A percentile compares a stretch with the other conserved stretches of the same genome.
These are phyloP conservation scores for Glomus cerebriforme DNA, from an alignment of 192 early-diverging fungal species.

Conservation along the genomic window DNA sequence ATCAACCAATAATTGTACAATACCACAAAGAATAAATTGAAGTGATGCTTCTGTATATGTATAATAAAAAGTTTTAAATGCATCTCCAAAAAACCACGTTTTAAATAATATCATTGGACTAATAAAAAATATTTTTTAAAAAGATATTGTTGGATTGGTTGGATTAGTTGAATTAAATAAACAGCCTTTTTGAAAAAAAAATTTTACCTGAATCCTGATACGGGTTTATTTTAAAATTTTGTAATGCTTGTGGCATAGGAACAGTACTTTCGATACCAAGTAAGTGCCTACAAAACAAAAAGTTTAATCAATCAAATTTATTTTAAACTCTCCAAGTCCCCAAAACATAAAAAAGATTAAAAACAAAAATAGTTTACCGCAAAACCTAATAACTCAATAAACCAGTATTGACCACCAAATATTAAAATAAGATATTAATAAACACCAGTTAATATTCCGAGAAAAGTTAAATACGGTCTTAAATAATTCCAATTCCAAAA, in stretches of 20 bases:
- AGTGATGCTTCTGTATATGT: conserved; percentile 48
- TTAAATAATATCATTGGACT: conserved; percentile 39
- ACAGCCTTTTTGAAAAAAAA: background rate
- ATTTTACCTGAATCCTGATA: conserved; percentile 49
- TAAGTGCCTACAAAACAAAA: conserved; percentile 40
- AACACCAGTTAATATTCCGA: conserved; percentile 28
- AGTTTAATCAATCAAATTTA: background rate
- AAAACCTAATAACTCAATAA: conserved; percentile 44
- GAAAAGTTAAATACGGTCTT: conserved; percentile 42
- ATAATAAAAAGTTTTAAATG: conserved; percentile 62
- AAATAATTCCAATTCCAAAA: conserved; percentile 51
- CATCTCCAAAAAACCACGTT: conserved; percentile 59
- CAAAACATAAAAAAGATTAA: background rate
- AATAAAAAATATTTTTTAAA: background rate
- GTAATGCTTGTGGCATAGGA: conserved; percentile 57
- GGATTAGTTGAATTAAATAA: background rate
- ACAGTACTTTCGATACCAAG: conserved; percentile 62
- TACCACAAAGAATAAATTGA: conserved; percentile 58
- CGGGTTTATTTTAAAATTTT: conserved; percentile 51
- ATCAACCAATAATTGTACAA: conserved; percentile 58
- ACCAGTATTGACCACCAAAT: conserved; percentile 29
- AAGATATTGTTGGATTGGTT: background rate
- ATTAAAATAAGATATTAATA: conserved; percentile 38
- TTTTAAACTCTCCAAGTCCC: too few species aligned
- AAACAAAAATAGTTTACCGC: conserved; percentile 17